Evolutionary conservation across 768 basidiomycete genomes (phyloP), one percentile per base, ranked within the genome.

Genomic region (Mycena crocata): DNA sequence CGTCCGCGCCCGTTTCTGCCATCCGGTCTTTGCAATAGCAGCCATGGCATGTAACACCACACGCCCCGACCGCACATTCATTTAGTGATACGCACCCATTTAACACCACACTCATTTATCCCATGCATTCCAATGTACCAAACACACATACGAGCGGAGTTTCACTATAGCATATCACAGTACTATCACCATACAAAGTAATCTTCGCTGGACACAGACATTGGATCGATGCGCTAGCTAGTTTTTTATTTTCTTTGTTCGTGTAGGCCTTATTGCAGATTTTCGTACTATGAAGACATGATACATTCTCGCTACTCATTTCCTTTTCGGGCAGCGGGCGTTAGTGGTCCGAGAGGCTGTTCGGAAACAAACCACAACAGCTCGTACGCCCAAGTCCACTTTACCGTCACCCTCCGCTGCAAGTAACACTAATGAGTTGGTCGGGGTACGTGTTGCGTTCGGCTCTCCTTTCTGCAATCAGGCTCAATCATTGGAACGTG

Each of bases 351-450:
- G 4, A 35, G 8, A 49, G 39, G 62, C 31, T 26, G 55, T 30
- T 51, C 32, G n/a, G 7, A n/a, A 65, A 65, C 57, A 58, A 37
- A 48, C 35, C 63, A 59, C n/a, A 58, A n/a, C 48, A 26, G 37
- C 46, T 23, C 3, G 23, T 26, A 28, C 40, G 39, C 54, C 21
- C 39, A 48, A 13, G 12, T 23, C 14, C n/a, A 24, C 28, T 32
- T 42, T 60, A 26, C 48, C 6, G 6, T 45, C 45, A 14, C 50
- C 45, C 31, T 34, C 24, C 35, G 28, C 37, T n/a, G n/a, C n/a
- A n/a, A n/a, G n/a, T 1, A 35, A 21, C 40, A 35, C 45, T 40
- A 51, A 78, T 78, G 77, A 78, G 77, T 54, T 78, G 77, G 77
- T 74, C 75, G 23, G 77, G 77, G 77, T 75, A 68, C 52, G 72